Base-by-base conservation (phyloP, 2,329 filamentous ascomycete species). In the Aspergillus jensenii region DNA sequence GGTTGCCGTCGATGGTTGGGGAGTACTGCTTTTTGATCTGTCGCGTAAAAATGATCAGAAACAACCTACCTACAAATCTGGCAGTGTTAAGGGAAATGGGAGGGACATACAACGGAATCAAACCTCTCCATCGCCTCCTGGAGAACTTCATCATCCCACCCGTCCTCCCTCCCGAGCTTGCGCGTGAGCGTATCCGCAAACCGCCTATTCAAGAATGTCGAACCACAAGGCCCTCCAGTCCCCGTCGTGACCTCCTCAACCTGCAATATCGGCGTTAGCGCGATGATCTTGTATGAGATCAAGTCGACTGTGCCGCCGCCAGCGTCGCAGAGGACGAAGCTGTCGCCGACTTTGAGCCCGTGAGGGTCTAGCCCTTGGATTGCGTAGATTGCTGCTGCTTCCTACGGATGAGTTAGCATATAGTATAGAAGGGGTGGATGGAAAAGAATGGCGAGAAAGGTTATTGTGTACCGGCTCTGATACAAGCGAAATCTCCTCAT, bases 271-370 rank as follows among this genome's bases (percentile, higher is more conserved):
- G 71, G 72, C 6, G 59, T 33, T 4, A 73, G 48, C 9, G 59
- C 49, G 3, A 57, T 21, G 15, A 74, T 68, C 0, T 59, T 56
- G 51, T 72, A 74, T 0, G 68, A 67, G 2, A 72, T 72, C 19
- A 72, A 55, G 55, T 73, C 71, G 4, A 71, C 69, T 0, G 67
- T 72, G 1, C 67, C 68, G 21, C 67, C 69, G 1, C 68, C 65
- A 0, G 67, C 68, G 47, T 71, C 70, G 25, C 68, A 70, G 1
- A 72, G 41, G 17, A 69, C 56, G 39, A 70, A 65, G 8, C 61
- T 65, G 47, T 72, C 67, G 0, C 60, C 66, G 6, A 59, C 52
- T 31, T 62, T 39, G 4, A 61, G 48, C 1, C 35, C 39, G 33
- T 60, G 62, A 11, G 60, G 63, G 37, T 58, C 49, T 27, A 58